Evolutionary conservation across 2,329 filamentous ascomycete species (phyloP).

Genomic region (Graphilbum sp.): DNA sequence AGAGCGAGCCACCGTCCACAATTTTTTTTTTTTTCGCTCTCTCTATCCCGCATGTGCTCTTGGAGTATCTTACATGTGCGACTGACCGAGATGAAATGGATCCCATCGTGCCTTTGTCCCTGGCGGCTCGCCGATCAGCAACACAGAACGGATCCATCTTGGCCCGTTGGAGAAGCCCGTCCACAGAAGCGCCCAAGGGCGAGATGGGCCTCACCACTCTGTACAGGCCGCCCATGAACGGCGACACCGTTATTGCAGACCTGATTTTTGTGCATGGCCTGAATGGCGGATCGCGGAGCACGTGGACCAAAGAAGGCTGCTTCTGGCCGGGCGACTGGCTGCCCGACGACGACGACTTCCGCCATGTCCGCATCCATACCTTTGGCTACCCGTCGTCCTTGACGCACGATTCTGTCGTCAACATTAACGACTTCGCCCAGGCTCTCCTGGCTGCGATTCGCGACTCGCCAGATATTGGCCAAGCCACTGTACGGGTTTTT

Average conservation of each 20-base stretch:
- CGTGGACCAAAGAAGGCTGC: slow-evolving; percentile 15
- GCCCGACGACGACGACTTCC: slow-evolving; percentile 14
- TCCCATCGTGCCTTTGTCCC: too few species aligned
- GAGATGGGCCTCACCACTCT: slow-evolving; percentile 13
- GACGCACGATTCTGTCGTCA: slow-evolving; percentile 11
- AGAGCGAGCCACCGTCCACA: too few species aligned
- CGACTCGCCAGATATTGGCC: slow-evolving; percentile 14
- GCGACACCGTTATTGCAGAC: slow-evolving; percentile 10
- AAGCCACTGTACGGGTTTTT: too few species aligned
- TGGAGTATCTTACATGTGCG: too few species aligned
- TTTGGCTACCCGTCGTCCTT: slow-evolving; percentile 14
- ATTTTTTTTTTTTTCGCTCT: too few species aligned
- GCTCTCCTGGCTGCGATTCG: slow-evolving; percentile 14
- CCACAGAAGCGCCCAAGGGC: slow-evolving; percentile 8
- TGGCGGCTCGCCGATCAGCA: too few species aligned
- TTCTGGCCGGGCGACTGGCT: slow-evolving; percentile 22
- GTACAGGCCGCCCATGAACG: slow-evolving; percentile 6
- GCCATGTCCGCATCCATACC: slow-evolving; percentile 17
- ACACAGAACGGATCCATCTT: too few species aligned
- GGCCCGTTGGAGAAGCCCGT: not conserved
- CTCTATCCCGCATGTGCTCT: too few species aligned
- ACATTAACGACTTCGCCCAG: slow-evolving; percentile 17
- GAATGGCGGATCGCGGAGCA: slow-evolving; percentile 18
- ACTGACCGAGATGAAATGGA: too few species aligned
- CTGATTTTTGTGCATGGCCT: slow-evolving; percentile 23